Evolutionary conservation across 108 stramenopile genomes (phyloP), one percentile per base, ranked within the genome.

Genomic region (Pseudonitzschia multiseries): DNA sequence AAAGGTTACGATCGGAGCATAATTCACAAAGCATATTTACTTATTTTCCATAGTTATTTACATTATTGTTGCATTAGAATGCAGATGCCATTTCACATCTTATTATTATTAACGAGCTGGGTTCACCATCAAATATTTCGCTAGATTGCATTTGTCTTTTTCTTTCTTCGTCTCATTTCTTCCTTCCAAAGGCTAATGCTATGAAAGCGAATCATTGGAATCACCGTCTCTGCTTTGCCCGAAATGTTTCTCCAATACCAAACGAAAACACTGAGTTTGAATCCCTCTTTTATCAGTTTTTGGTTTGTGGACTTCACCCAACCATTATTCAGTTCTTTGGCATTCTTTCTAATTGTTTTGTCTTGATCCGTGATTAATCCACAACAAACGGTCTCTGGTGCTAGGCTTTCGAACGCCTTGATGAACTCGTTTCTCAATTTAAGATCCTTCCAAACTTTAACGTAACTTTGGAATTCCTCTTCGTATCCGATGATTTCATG

Each of bases 181-280:
- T 24, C 14, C 14, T 24, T 54, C 53, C 14, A 14, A 15, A 54
- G 8, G 0, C 8, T 54, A 10, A 54, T 24, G 41, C 21, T 64
- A 41, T 74, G 68, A 36, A 81, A 81, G 22, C 80, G 80, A 72
- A 81, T 76, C 57, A 81, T 28, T 13, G 75, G 66, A 18, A 75
- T 68, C 0, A 69, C 54, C 15, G 75, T 76, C 32, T 75, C 36
- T 24, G 75, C 24, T 28, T 75, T 75, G 14, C 80, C 80, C n/a
- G 66, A 20, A n/a, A 62, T 43, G 42, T 81, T 81, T 24, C 57
- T 43, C 80, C 80, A 81, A 12, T 31, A 36, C 80, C 80, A 81
- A 17, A 81, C 63, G 74, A 77, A 77, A 27, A 56, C 21, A 31
- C 44, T 44, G 8, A 74, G 13, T 57, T 21, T 8, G 33, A 65